These are phyloP conservation scores for Nannizzia gypsea DNA, from an alignment of 2,329 filamentous ascomycete species.

Conservation along the genomic window DNA sequence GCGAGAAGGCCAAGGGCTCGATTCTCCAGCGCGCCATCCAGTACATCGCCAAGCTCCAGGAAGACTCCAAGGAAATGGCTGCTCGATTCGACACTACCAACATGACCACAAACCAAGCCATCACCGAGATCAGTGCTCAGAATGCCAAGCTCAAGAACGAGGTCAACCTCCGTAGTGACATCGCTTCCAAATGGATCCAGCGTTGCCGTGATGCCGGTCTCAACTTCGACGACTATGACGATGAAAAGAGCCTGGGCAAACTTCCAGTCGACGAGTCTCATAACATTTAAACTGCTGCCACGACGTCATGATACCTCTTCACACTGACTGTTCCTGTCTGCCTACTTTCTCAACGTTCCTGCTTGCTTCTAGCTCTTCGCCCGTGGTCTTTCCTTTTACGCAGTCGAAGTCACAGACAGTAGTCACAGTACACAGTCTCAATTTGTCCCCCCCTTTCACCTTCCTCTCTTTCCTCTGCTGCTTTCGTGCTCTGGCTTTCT, in stretches of 20 bases:
- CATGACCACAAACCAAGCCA: constrained; percentile 34
- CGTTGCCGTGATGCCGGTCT: constrained; percentile 37
- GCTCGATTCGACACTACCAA: constrained; percentile 34
- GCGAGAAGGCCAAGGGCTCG: constrained; percentile 97
- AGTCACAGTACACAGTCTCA: neutral
- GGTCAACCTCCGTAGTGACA: constrained; percentile 75
- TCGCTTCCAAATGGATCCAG: constrained; percentile 36
- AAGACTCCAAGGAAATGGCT: constrained; percentile 33
- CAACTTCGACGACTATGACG: constrained; percentile 39
- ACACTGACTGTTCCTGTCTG: neutral
- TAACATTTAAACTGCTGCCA: constrained; percentile 1
- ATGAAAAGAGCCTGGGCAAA: constrained; percentile 29
- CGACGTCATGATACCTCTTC: neutral
- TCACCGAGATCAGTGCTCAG: constrained; percentile 80
- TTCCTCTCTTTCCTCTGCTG: neutral
- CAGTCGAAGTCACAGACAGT: neutral
- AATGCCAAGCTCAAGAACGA: constrained; percentile 94
- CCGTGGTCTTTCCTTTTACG: neutral
- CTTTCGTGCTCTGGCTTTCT: neutral
- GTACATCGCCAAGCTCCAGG: constrained; percentile 74
- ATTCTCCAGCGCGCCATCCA: constrained; percentile 87
- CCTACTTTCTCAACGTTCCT: neutral
- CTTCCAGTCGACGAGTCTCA: constrained; percentile 14
- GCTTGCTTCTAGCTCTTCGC: neutral
- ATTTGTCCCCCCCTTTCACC: neutral